phyloP scores from a whole-genome alignment of 345 rosid species.

The Hibiscus tridactylites region DNA sequence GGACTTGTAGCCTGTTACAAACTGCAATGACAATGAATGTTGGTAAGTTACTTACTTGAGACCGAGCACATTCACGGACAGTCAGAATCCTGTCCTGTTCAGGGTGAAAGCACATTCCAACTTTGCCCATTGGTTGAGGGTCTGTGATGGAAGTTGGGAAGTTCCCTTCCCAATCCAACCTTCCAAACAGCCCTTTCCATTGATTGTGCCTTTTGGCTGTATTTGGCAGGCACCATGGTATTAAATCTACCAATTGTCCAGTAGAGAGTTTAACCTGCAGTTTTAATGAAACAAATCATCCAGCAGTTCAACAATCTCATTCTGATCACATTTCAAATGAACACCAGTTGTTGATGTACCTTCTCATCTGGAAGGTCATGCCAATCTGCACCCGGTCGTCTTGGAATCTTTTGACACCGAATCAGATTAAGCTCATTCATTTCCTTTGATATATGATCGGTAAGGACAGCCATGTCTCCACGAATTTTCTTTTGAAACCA shows the following conservation, averaged over 20 bases:
- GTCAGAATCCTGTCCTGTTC: conserved; percentile 80
- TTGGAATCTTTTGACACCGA: conserved; percentile 63
- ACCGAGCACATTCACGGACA: conserved; percentile 85
- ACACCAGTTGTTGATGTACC: conserved; percentile 22
- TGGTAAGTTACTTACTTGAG: conserved; percentile 42
- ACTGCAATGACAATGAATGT: neutral
- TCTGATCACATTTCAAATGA: neutral
- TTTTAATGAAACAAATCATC: neutral
- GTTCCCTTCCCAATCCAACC: conserved; percentile 90
- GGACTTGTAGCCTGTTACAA: neutral
- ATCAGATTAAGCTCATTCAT: conserved; percentile 76
- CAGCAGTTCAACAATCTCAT: neutral
- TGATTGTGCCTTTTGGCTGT: conserved; percentile 67
- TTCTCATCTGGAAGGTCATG: conserved; percentile 69
- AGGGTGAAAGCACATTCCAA: conserved; percentile 94
- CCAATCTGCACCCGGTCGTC: conserved; percentile 91
- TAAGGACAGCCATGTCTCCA: conserved; percentile 38
- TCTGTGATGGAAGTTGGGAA: conserved; percentile 85
- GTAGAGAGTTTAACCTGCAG: conserved; percentile 52
- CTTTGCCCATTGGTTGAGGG: conserved; percentile 92
- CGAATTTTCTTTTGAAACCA: conserved; percentile 77
- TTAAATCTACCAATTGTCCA: conserved; percentile 56
- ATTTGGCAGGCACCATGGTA: conserved; percentile 79
- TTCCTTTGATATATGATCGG: conserved; percentile 74
- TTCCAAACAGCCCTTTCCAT: conserved; percentile 89